These are phyloP conservation scores for Eruca vesicaria DNA, from an alignment of 441 rosid genomes.

Conservation along the genomic window DNA sequence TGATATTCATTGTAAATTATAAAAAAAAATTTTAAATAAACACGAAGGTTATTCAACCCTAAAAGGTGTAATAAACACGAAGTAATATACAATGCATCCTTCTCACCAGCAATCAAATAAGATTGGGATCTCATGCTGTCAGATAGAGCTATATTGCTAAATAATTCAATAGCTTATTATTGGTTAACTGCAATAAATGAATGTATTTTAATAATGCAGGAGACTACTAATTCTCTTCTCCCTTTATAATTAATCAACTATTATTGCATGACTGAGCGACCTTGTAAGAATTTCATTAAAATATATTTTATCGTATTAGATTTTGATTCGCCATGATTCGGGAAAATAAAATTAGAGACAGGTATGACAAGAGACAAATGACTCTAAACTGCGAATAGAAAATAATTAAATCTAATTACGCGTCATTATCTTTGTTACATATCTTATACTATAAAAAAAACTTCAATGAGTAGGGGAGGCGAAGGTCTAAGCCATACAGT, in stretches of 20 bases:
- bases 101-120: constrained; percentile 11
- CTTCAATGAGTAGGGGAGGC: neutral
- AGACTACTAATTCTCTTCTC: neutral
- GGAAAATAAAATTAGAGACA: constrained; percentile 8
- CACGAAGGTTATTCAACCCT: neutral
- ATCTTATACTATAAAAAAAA: neutral
- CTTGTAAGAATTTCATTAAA: constrained; percentile 13
- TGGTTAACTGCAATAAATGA: neutral
- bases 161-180: neutral
- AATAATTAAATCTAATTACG: constrained; percentile 9
- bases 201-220: constrained; percentile 21
- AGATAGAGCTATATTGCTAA: constrained; percentile 12
- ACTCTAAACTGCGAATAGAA: neutral
- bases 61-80: neutral
- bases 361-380: neutral
- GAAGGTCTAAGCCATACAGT: constrained; percentile 16
- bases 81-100: neutral
- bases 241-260: neutral
- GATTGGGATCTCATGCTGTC: constrained; percentile 23
- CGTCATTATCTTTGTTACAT: constrained; percentile 7
- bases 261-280: constrained; percentile 25
- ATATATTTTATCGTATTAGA: neutral
- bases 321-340: constrained; percentile 25
- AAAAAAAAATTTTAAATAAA: neutral
- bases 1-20: too few relatives aligned